These are phyloP conservation scores for Sugiyamaella paludigena DNA, from an alignment of 1,139 yeast species.

Conservation along the genomic window DNA sequence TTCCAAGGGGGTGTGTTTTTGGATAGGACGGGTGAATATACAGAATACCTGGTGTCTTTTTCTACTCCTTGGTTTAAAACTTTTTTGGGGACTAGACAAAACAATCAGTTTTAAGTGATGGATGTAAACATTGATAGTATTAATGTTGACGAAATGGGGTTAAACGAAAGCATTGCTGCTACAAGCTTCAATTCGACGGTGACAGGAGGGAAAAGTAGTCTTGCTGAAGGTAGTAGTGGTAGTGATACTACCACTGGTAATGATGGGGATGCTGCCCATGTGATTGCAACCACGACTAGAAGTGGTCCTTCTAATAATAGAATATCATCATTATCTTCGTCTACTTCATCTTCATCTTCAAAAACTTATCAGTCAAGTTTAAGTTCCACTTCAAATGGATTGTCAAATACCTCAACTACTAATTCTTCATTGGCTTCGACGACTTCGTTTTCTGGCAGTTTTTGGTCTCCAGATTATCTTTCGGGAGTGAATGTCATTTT, in stretches of 20 bases:
- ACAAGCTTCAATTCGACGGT: too few relatives aligned
- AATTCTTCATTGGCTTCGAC: not conserved
- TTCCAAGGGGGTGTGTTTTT: too few relatives aligned
- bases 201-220: too few relatives aligned
- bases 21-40: too few relatives aligned
- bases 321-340: slow-evolving; percentile 3
- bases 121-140: too few relatives aligned
- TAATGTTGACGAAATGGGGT: too few relatives aligned
- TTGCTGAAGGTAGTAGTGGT: too few relatives aligned
- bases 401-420: not conserved
- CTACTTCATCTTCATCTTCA: slow-evolving; percentile 1
- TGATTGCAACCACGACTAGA: not conserved
- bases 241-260: not conserved
- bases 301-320: not conserved
- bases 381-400: slow-evolving; percentile 5
- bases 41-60: too few relatives aligned
- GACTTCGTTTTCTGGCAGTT: slow-evolving; percentile 31
- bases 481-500: slow-evolving; percentile 58
- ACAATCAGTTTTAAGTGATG: too few relatives aligned
- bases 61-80: too few relatives aligned
- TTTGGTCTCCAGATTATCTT: slow-evolving; percentile 74
- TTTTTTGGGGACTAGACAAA: too few relatives aligned
- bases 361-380: slow-evolving; percentile 1
- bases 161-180: too few relatives aligned
- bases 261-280: not conserved